Evolutionary conservation across 495 filamentous ascomycete species (phyloP).

Genomic region (Aspergillus heteromorphus): DNA sequence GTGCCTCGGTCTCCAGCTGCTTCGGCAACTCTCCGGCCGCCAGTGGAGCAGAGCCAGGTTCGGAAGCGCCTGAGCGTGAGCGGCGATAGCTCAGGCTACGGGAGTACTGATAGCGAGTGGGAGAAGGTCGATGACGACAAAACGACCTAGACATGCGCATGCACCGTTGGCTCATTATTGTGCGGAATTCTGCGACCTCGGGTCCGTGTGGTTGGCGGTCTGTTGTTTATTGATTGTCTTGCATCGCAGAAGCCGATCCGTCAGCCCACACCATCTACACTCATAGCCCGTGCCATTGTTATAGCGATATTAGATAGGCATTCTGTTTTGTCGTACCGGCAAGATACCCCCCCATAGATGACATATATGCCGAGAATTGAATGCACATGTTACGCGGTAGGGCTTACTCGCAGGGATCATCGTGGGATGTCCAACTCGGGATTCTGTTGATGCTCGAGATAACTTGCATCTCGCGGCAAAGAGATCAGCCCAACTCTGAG

Average conservation of each 20-base stretch:
- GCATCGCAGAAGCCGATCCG: neutral
- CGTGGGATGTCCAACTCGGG: too few relatives aligned
- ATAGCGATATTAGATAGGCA: neutral
- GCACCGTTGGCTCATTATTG: neutral
- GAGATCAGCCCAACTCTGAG: neutral
- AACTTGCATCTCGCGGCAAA: neutral
- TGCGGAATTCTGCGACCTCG: neutral
- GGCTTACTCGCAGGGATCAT: too few relatives aligned
- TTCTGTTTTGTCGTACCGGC: slow-evolving; percentile 3
- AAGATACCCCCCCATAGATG: slow-evolving; percentile 15
- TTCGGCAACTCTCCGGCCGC: slow-evolving; percentile 25
- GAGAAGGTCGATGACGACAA: slow-evolving; percentile 47
- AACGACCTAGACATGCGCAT: slow-evolving; percentile 7
- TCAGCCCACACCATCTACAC: too few relatives aligned
- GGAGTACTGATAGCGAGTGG: slow-evolving; percentile 54
- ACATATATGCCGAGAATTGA: neutral
- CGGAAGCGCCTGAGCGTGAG: slow-evolving; percentile 40
- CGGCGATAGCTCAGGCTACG: slow-evolving; percentile 45
- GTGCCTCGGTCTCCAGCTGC: slow-evolving; percentile 18
- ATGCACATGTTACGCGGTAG: neutral
- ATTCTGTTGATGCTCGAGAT: too few relatives aligned
- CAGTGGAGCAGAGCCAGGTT: slow-evolving; percentile 22
- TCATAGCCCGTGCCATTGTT: neutral
- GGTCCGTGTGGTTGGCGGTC: neutral
- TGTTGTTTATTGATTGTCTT: neutral